These are phyloP conservation scores for Lenwebbia sp. DNA, from an alignment of 345 rosid species.

Conservation along the genomic window DNA sequence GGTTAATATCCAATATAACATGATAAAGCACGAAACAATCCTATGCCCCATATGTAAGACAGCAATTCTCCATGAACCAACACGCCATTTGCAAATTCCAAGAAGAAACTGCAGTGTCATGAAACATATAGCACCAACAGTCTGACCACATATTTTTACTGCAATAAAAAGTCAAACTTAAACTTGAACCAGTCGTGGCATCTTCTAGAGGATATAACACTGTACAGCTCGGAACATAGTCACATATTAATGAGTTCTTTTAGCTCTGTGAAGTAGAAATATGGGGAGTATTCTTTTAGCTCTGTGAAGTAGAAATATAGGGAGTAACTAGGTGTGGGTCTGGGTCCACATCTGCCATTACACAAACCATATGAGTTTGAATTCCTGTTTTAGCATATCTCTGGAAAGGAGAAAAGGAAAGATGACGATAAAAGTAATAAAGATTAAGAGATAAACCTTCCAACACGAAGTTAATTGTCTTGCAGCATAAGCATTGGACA, in stretches of 20 bases:
- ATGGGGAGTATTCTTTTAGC: neutral
- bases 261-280: neutral
- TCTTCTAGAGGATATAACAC: neutral
- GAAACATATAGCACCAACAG: neutral
- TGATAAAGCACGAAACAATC: neutral
- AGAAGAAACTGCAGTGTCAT: neutral
- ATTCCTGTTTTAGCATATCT: neutral
- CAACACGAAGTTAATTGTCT: slow-evolving; percentile 60
- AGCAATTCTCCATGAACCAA: neutral
- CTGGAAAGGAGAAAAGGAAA: neutral
- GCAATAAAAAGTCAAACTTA: neutral
- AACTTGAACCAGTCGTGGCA: neutral
- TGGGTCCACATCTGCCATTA: neutral
- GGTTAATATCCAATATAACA: neutral
- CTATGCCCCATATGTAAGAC: neutral
- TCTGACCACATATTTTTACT: neutral
- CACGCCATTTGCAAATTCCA: neutral
- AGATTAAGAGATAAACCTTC: slow-evolving; percentile 47
- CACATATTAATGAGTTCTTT: neutral
- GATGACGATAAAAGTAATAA: neutral
- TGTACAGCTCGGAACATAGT: neutral
- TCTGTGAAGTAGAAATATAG: neutral
- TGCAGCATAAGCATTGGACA: slow-evolving; percentile 59
- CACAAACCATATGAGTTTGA: neutral
- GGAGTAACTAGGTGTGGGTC: neutral